Base-by-base conservation (phyloP, 192 early-diverging fungal species). In the Haplosporangium gracile region DNA sequence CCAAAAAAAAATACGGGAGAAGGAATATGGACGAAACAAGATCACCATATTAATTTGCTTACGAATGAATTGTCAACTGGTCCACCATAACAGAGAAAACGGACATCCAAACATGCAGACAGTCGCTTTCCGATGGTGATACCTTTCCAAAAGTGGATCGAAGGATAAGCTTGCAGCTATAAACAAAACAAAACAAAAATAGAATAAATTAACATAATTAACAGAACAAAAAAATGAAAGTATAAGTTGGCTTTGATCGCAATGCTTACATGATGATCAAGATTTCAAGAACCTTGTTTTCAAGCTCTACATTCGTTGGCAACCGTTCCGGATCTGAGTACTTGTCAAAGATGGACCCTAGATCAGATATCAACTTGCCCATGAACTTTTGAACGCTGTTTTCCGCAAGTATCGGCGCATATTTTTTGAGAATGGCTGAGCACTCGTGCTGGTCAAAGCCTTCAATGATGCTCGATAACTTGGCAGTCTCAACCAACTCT, bases 201-300 rank as follows among this genome's bases (percentile, higher is more conserved):
- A 13, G 29, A 53, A 68, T 47, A 47, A 47, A 11, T 47, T 47
- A 11, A 47, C 15, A 11, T 15, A 11, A 13, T 1, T 47, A n/a
- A n/a, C n/a, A n/a, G n/a, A n/a, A n/a, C n/a, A n/a, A 47, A 13
- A 11, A 47, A 15, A 11, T 47, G 45, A 47, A 11, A 47, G 45
- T 47, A 11, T 47, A 47, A 11, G 9, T 47, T 1, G 45, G 45
- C 45, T 47, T 49, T 1, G 18, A 49, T 18, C 47, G 18, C 18
- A 16, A 49, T 49, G 29, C 63, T 32, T 74, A 74, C 72, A 55
- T 74, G 7, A 53, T 53, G 47, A 51, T 29, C 49, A 55, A 34
- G 47, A 74, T 53, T 51, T 53, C 49, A 74, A 74, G 72, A 53
- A 74, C 51, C 72, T 74, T 74, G 29, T 74, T 29, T 32, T 74